These are phyloP conservation scores for Aspergillus felis DNA, from an alignment of 2,329 filamentous ascomycete species.

Conservation along the genomic window DNA sequence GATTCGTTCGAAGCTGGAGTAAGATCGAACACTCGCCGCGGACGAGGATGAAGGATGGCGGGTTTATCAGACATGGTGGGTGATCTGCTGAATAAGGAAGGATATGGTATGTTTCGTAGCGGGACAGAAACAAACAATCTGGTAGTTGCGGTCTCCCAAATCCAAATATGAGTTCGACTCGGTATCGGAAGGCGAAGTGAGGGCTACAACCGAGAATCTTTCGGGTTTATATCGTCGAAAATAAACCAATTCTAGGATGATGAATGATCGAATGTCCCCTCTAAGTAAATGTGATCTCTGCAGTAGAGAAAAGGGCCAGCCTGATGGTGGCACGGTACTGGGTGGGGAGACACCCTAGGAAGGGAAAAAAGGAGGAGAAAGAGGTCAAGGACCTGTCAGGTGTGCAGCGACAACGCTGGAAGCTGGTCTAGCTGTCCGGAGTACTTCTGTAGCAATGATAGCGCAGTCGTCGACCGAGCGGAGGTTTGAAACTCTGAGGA, in stretches of 20 bases:
- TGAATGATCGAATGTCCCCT: not conserved
- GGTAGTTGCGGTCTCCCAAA: not conserved
- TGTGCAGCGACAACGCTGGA: not conserved
- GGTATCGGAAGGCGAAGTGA: not conserved
- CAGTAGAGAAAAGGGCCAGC: not conserved
- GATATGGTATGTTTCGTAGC: not conserved
- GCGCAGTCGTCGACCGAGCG: slow-evolving; percentile 1
- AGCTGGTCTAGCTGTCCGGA: not conserved
- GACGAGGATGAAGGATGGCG: slow-evolving; percentile 64
- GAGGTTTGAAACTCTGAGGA: not conserved
- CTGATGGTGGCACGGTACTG: not conserved
- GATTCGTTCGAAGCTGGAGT: slow-evolving; percentile 45
- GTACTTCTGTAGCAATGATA: slow-evolving; percentile 13
- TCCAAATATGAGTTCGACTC: not conserved
- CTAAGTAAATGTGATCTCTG: not conserved
- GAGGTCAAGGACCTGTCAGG: not conserved
- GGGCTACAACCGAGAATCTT: not conserved
- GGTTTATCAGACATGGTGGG: slow-evolving; percentile 40
- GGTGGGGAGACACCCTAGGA: not conserved
- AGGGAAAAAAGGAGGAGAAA: slow-evolving; percentile 1
- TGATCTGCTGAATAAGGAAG: not conserved
- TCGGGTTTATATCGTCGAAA: not conserved
- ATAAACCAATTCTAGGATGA: not conserved
- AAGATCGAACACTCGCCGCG: slow-evolving; percentile 67
- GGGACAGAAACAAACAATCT: not conserved